Conservation (phyloP, 441 rosid species). For the Bruguiera hainesii region DNA sequence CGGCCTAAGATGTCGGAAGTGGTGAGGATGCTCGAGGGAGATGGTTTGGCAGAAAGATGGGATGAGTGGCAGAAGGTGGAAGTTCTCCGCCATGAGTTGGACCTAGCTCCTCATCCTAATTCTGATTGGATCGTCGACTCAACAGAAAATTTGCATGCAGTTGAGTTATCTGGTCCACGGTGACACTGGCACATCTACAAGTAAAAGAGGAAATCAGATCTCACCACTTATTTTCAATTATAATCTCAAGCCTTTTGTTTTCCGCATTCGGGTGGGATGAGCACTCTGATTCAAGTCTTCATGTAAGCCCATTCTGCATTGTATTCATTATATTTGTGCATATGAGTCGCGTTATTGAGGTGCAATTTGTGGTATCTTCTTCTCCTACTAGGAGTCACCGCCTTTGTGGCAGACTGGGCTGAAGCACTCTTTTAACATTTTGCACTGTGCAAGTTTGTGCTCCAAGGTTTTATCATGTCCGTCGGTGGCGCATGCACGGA, state of each 20-base stretch:
- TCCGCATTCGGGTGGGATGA: constrained; percentile 18
- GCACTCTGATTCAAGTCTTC: constrained; percentile 28
- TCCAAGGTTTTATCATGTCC: background rate
- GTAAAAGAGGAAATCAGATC: constrained; percentile 22
- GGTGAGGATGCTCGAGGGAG: constrained; percentile 91
- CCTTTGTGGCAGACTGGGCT: constrained; percentile 9
- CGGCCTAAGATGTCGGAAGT: constrained; percentile 95
- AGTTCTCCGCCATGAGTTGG: constrained; percentile 68
- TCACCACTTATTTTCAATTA: constrained; percentile 25
- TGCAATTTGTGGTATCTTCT: constrained; percentile 32
- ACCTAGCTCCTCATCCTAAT: constrained; percentile 46
- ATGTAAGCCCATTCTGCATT: constrained; percentile 36
- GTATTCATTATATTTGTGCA: constrained; percentile 56
- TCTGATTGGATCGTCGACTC: constrained; percentile 70
- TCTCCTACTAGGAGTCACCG: constrained; percentile 9
- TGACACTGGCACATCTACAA: constrained; percentile 34
- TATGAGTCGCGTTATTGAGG: constrained; percentile 34
- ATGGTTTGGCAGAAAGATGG: constrained; percentile 88
- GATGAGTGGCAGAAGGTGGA: constrained; percentile 92
- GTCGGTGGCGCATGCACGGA: background rate
- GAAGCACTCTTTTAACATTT: constrained; percentile 11
- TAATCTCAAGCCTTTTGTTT: constrained; percentile 4
- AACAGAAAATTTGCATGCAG: constrained; percentile 62
- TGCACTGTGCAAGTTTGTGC: background rate
- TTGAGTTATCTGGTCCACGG: constrained; percentile 76